A percentile compares a stretch with the other conserved stretches of the same genome.
Evolutionary conservation across 139 green algal species (phyloP).

Genomic region (Chlorella sp.): DNA sequence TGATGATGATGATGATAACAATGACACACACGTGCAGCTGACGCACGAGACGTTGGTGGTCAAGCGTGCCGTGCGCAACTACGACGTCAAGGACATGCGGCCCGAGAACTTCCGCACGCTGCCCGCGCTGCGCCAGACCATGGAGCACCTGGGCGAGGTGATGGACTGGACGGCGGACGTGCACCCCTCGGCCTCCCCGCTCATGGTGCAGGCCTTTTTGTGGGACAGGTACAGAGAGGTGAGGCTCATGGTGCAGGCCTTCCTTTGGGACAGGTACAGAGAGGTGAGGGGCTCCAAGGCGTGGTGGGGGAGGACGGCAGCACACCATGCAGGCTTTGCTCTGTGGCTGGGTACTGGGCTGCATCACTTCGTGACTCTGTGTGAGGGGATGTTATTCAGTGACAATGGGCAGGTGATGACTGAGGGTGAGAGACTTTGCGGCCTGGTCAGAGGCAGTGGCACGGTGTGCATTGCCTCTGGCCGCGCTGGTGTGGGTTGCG

Average conservation of each 20-base stretch:
- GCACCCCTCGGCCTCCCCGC: background rate
- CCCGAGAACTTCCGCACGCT: conserved; percentile 4
- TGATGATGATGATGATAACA: too few species aligned
- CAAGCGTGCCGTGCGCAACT: conserved; percentile 7
- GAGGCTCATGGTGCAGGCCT: background rate
- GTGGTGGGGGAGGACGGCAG: too few species aligned
- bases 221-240: conserved; percentile 9
- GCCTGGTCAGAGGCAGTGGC: too few species aligned
- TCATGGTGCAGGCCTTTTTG: background rate
- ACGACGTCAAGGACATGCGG: background rate
- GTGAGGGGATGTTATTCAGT: too few species aligned
- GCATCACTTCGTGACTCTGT: too few species aligned
- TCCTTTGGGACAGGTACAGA: conserved; percentile 6
- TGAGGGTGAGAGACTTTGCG: too few species aligned
- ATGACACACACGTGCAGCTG: too few species aligned
- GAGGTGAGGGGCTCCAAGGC: conserved; percentile 5
- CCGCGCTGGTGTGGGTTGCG: too few species aligned
- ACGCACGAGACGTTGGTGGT: background rate
- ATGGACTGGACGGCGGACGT: background rate
- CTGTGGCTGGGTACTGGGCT: too few species aligned
- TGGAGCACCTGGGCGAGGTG: background rate
- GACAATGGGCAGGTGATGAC: too few species aligned
- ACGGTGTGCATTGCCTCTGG: too few species aligned
- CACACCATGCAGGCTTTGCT: too few species aligned
- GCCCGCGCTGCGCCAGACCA: background rate